phyloP scores from a whole-genome alignment of 306 rosid genomes.

The Cercis canadensis region DNA sequence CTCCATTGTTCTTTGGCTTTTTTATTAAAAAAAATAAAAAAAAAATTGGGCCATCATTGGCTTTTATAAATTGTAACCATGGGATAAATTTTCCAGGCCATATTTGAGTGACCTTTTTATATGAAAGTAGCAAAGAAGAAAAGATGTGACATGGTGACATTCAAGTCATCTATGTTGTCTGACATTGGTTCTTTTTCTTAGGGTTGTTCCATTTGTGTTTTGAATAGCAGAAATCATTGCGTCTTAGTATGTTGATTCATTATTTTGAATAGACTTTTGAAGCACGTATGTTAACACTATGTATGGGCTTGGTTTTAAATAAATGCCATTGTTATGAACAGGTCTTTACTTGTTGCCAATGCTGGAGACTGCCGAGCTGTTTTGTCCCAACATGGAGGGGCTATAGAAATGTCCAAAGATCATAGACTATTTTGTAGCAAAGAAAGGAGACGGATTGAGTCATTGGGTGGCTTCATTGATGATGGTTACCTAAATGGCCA shows the following conservation, averaged over 20 bases:
- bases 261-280: background rate
- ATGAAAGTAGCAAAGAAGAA: too few species aligned
- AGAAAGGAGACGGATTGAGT: constrained; percentile 76
- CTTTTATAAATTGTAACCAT: background rate
- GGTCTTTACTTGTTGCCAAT: constrained; percentile 97
- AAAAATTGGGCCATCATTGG: too few species aligned
- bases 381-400: too few species aligned
- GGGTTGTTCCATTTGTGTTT: background rate
- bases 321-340: constrained; percentile 33
- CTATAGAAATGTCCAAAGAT: too few species aligned
- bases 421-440: too few species aligned
- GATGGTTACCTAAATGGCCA: constrained; percentile 81
- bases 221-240: background rate
- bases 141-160: background rate
- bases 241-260: background rate
- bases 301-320: background rate
- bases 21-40: too few species aligned
- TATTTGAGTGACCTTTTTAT: background rate
- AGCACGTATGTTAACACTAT: background rate
- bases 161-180: background rate
- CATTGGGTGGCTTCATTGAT: constrained; percentile 76
- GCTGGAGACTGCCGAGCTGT: too few species aligned
- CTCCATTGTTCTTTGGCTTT: background rate
- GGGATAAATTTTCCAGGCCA: background rate
- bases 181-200: too few species aligned